Conservation (phyloP, 2,329 filamentous ascomycete genomes). For the Capronia epimyces region DNA sequence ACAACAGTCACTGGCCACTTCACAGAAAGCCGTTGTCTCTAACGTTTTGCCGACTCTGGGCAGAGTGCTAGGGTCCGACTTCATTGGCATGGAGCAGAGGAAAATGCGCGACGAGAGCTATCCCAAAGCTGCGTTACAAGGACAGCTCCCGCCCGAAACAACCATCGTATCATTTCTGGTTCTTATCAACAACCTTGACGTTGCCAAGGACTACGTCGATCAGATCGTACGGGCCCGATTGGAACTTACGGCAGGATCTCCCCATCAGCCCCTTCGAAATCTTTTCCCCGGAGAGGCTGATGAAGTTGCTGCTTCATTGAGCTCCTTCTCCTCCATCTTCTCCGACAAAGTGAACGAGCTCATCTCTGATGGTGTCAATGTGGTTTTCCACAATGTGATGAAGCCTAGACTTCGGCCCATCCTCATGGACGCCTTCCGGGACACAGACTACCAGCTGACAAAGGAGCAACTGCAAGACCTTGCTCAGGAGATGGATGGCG, state of each 20-base stretch:
- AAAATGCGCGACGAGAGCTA: constrained; percentile 98
- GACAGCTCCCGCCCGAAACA: constrained; percentile 78
- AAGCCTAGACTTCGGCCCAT: constrained; percentile 79
- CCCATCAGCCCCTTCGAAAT: constrained; percentile 35
- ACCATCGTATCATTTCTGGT: constrained; percentile 85
- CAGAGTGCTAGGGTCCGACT: constrained; percentile 78
- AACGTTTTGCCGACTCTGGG: constrained; percentile 73
- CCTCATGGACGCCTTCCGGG: constrained; percentile 81
- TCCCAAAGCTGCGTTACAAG: constrained; percentile 70
- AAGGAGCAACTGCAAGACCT: constrained; percentile 36
- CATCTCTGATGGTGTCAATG: constrained; percentile 74
- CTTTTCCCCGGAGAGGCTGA: constrained; percentile 74
- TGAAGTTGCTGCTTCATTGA: constrained; percentile 58
- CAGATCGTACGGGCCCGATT: constrained; percentile 74
- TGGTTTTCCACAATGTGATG: constrained; percentile 81
- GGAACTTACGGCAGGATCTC: constrained; percentile 39
- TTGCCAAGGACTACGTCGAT: constrained; percentile 82
- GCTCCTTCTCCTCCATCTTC: constrained; percentile 64
- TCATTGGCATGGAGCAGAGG: constrained; percentile 92
- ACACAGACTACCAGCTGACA: constrained; percentile 74
- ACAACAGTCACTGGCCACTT: constrained; percentile 78
- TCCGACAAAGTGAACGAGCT: constrained; percentile 73
- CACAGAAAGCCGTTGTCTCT: constrained; percentile 70
- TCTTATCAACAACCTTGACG: constrained; percentile 90
- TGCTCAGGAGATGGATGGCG: constrained; percentile 33